Base-by-base conservation (phyloP, 2,329 filamentous ascomycete genomes). In the Talaromyces sp. region DNA sequence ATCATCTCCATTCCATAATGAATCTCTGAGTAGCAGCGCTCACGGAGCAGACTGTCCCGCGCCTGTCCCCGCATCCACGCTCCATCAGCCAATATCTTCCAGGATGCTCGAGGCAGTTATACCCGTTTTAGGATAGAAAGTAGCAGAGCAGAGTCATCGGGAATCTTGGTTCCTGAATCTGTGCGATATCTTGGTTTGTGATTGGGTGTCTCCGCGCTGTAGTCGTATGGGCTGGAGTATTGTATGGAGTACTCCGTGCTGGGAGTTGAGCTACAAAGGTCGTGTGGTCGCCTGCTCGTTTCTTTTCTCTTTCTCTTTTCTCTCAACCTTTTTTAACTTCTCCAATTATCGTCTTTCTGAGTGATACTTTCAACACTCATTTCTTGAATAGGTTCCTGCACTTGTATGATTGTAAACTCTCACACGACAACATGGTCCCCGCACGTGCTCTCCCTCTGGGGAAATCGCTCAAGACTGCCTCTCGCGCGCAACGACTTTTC, bases 401-500 rank as follows among this genome's bases (percentile, higher is more conserved):
- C 22, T 25, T 59, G 22, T 27, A 58, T 43, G 36, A 5, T 45
- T 29, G 56, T 27, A n/a, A 43, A 13, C 7, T 22, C 36, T 53
- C 47, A 45, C 63, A 15, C 53, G 31, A 45, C 64, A 63, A n/a
- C 34, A 65, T 66, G 64, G n/a, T 53, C 53, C 45, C 64, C 64
- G 64, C 64, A 66, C 64, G 64, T 34, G 58, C 54, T 58, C 58
- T 67, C 34, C 62, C 58, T 19, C 29, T 65, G 65, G 36, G 64
- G 38, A 63, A 43, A 49, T 47, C 51, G 7, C 19, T 49, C 19
- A 47, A 40, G 40, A 27, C 40, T 11, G 49, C 56, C n/a, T 25
- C 38, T 27, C 27, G 29, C 29, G 38, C 69, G 53, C 63, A 69
- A 51, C 69, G 79, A 65, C 69, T 74, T 34, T 86, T 87, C 69